Conservation (phyloP, 2,329 filamentous ascomycete species). For the Colletotrichum chrysophilum region DNA sequence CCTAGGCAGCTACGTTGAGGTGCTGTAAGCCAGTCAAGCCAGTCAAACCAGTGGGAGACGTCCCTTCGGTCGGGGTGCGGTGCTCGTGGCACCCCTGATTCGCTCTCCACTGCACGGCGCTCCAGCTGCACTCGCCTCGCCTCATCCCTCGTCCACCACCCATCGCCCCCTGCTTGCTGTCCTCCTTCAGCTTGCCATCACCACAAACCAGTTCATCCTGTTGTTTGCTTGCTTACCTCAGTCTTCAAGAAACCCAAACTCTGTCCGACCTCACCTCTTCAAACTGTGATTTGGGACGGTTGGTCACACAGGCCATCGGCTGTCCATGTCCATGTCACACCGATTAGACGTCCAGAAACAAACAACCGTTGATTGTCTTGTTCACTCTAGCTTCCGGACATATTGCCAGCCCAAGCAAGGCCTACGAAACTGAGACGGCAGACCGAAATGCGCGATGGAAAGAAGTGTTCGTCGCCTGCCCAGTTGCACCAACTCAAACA, state of each 20-base stretch:
- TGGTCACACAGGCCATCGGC: not conserved
- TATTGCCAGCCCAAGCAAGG: no score
- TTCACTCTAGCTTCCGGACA: not conserved
- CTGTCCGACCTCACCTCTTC: not conserved
- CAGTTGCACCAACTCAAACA: no score
- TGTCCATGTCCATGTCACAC: accelerated
- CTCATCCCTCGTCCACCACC: not conserved
- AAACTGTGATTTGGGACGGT: not conserved
- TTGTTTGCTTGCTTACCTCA: not conserved
- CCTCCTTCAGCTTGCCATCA: not conserved
- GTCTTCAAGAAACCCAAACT: not conserved
- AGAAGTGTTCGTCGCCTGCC: no score
- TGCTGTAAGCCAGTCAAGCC: not conserved
- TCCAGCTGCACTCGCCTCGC: not conserved
- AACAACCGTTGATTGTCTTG: not conserved
- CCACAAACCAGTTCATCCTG: not conserved
- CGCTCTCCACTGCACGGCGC: not conserved
- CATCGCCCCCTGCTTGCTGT: not conserved
- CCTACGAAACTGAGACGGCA: not conserved
- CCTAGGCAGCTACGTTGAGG: no score
- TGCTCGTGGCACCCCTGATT: not conserved
- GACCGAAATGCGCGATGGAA: no score
- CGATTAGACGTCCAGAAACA: not conserved
- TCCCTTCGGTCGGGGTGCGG: not conserved
- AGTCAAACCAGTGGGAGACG: not conserved